These are phyloP conservation scores for Flammula alnicola DNA, from an alignment of 1,284 basidiomycete species.

Conservation along the genomic window DNA sequence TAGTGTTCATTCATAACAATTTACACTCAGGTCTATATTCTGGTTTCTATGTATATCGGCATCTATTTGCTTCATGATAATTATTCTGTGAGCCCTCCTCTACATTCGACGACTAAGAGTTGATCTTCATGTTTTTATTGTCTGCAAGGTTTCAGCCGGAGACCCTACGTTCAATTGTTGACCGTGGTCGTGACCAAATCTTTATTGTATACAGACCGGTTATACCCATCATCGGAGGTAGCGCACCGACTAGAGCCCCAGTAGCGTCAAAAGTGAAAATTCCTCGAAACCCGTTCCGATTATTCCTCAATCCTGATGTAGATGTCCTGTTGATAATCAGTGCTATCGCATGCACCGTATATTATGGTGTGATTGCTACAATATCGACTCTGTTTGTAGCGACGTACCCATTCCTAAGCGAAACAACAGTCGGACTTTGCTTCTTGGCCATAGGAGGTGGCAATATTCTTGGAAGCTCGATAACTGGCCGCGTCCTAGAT, in stretches of 20 bases:
- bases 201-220: conserved; percentile 62
- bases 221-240: conserved; percentile 55
- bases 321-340: conserved; percentile 63
- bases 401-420: conserved; percentile 62
- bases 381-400: conserved; percentile 65
- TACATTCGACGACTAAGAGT: conserved; percentile 49
- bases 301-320: conserved; percentile 64
- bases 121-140: conserved; percentile 82
- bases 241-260: conserved; percentile 15
- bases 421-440: conserved; percentile 67
- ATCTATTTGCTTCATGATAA: too few relatives aligned
- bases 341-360: conserved; percentile 69
- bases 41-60: too few relatives aligned
- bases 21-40: too few relatives aligned
- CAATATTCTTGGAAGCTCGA: conserved; percentile 50
- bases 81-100: too few relatives aligned
- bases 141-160: conserved; percentile 69
- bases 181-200: too few relatives aligned
- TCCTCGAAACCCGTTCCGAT: conserved; percentile 63
- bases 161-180: conserved; percentile 55
- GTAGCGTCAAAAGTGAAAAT: conserved; percentile 47
- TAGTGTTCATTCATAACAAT: too few relatives aligned
- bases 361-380: conserved; percentile 63
- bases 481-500: conserved; percentile 60
- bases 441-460: conserved; percentile 67